phyloP scores from a whole-genome alignment of 2,329 filamentous ascomycete species.

The Aureobasidium sp. region DNA sequence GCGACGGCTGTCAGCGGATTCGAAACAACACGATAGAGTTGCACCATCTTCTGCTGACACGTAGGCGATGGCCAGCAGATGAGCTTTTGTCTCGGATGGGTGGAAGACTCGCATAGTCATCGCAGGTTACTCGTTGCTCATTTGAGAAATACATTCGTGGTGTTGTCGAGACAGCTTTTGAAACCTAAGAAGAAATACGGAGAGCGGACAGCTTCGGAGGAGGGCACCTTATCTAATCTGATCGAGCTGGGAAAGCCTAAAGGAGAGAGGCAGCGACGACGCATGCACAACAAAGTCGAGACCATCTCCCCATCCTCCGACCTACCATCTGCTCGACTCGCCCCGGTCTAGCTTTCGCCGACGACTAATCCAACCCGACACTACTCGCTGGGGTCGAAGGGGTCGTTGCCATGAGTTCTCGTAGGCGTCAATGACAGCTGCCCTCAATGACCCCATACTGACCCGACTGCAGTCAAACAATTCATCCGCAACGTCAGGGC shows the following conservation, averaged over 20 bases:
- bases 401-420: conserved; percentile 46
- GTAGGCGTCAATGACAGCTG: conserved; percentile 31
- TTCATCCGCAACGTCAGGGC: conserved; percentile 99
- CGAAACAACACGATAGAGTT: neutral
- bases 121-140: neutral
- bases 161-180: neutral
- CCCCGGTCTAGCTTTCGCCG: neutral
- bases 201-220: neutral
- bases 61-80: neutral
- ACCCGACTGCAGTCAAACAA: conserved; percentile 70
- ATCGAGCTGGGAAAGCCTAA: neutral
- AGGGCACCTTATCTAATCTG: conserved; percentile 3
- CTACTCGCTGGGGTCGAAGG: conserved; percentile 34
- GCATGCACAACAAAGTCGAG: conserved; percentile 4
- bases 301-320: neutral
- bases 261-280: neutral
- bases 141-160: neutral
- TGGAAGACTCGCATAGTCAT: neutral
- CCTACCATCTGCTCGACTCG: neutral
- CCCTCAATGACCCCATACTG: conserved; percentile 14
- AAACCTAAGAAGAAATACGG: neutral
- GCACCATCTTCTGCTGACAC: neutral
- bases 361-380: neutral
- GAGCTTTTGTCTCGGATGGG: neutral
- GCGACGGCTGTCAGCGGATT: neutral